Conservation (phyloP, 169 alveolate genomes). For the Amoebophrya sp. region DNA sequence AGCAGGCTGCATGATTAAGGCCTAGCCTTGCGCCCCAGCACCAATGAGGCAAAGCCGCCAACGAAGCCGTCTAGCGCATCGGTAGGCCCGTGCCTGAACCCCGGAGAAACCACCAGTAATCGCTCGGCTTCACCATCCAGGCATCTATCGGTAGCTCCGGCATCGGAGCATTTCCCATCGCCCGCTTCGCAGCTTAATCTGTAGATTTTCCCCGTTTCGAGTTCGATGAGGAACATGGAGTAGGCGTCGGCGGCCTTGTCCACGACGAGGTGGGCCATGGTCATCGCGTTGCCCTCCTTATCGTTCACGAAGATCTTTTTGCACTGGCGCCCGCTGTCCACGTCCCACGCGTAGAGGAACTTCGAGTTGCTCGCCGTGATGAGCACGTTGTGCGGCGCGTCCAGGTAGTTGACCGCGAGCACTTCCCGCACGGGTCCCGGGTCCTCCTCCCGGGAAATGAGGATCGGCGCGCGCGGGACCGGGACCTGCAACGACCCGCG, state of each 20-base stretch:
- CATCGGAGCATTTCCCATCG: too few species aligned
- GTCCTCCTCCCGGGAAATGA: background rate
- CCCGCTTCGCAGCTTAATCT: too few species aligned
- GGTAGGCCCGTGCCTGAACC: too few species aligned
- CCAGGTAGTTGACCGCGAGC: background rate
- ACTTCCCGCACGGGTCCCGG: background rate
- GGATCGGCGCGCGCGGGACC: background rate
- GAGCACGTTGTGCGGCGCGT: background rate
- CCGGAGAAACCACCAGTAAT: too few species aligned
- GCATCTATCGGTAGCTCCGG: too few species aligned
- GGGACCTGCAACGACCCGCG: background rate
- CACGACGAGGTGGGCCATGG: background rate
- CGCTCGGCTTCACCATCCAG: too few species aligned
- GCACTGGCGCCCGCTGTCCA: background rate
- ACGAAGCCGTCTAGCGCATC: too few species aligned
- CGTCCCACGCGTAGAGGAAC: background rate
- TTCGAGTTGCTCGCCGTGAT: background rate
- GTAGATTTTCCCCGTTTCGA: background rate
- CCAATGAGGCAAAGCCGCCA: too few species aligned
- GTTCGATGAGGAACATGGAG: background rate
- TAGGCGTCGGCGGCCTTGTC: background rate
- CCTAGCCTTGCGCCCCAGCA: too few species aligned
- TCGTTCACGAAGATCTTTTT: background rate
- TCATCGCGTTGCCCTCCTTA: background rate
- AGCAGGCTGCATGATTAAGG: too few species aligned